These are phyloP conservation scores for Pisolithus sp. DNA, from an alignment of 768 basidiomycete species.

Conservation along the genomic window DNA sequence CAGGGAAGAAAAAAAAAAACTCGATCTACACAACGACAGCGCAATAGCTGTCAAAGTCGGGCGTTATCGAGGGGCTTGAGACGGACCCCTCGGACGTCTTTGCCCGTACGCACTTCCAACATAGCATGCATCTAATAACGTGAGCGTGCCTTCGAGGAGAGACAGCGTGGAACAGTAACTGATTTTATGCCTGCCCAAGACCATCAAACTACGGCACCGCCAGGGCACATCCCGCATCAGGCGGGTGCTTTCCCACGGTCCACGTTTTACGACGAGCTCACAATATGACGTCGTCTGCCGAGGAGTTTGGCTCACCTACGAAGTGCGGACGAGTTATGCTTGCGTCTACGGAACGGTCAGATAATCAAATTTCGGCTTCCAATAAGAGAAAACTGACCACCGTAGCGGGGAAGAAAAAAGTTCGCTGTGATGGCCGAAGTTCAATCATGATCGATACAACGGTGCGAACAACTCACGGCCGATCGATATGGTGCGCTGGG, in stretches of 20 bases:
- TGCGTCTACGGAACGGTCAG: too few species aligned
- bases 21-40: slow-evolving; percentile 16
- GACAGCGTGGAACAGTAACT: slow-evolving; percentile 1
- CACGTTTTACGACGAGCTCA: slow-evolving; percentile 34
- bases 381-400: too few species aligned
- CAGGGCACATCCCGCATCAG: background rate
- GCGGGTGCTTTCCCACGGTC: slow-evolving; percentile 31
- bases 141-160: background rate
- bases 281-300: slow-evolving; percentile 20
- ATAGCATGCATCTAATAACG: slow-evolving; percentile 2
- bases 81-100: slow-evolving; percentile 9
- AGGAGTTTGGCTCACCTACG: slow-evolving; percentile 18
- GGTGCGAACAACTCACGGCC: slow-evolving; percentile 11
- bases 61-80: slow-evolving; percentile 14
- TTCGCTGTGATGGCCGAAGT: slow-evolving; percentile 5
- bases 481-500: slow-evolving; percentile 6
- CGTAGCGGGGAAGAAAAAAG: background rate
- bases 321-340: background rate
- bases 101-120: slow-evolving; percentile 14
- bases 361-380: too few species aligned
- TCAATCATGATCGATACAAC: slow-evolving; percentile 2
- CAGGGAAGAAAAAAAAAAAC: slow-evolving; percentile 5
- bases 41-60: slow-evolving; percentile 2
- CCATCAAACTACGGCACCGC: slow-evolving; percentile 1
- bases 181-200: background rate